A percentile compares a stretch with the other conserved stretches of the same genome.
Conservation (phyloP, 352 stramenopile species). For the Globisporangium echinulatum region DNA sequence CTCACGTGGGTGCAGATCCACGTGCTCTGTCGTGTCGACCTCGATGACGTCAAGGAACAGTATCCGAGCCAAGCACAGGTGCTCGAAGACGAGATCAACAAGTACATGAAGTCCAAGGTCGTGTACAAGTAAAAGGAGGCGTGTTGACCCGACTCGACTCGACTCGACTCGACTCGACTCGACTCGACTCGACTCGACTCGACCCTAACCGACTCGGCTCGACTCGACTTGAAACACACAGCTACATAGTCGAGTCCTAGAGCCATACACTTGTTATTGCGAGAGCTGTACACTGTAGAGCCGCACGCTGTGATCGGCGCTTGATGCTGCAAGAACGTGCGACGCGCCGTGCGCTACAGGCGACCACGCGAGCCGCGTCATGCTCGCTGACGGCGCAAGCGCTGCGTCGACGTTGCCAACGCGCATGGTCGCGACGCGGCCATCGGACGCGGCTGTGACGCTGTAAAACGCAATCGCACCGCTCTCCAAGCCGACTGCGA, state of each 20-base stretch:
- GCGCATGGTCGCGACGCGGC: conserved; percentile 8
- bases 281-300: conserved; percentile 28
- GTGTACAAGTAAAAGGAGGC: conserved; percentile 31
- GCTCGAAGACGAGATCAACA: conserved; percentile 65
- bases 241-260: too few species aligned
- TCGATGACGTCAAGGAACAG: conserved; percentile 58
- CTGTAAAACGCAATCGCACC: conserved; percentile 38
- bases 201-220: too few species aligned
- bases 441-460: conserved; percentile 2
- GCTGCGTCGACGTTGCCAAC: conserved; percentile 17
- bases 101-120: conserved; percentile 69
- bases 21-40: conserved; percentile 46
- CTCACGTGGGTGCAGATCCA: conserved; percentile 76
- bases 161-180: too few species aligned
- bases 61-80: conserved; percentile 50
- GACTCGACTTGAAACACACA: too few species aligned
- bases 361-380: conserved; percentile 49
- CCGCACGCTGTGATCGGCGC: conserved; percentile 46
- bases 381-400: conserved; percentile 24
- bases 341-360: neutral
- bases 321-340: conserved; percentile 31
- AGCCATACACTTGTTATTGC: too few species aligned
- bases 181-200: too few species aligned
- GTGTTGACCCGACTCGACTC: too few species aligned
- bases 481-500: conserved; percentile 58